phyloP scores from a whole-genome alignment of 331 rosid genomes.

The Spiraea crenata region DNA sequence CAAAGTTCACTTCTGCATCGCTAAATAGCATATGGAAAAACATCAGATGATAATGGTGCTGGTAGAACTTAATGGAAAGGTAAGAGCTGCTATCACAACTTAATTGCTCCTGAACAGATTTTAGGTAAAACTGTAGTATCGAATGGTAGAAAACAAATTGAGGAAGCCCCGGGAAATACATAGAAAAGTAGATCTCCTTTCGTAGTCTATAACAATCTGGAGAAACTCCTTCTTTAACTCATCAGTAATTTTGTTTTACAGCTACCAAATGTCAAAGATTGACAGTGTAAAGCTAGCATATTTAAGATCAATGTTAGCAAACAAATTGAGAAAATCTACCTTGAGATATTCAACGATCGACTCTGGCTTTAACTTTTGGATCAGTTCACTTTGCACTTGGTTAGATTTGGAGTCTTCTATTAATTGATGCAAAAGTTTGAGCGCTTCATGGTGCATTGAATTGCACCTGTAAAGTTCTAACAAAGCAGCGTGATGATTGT shows the following conservation, averaged over 20 bases:
- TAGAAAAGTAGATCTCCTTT: too few species aligned
- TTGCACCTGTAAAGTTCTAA: slow-evolving; percentile 90
- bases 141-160: too few species aligned
- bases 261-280: not conserved
- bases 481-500: slow-evolving; percentile 58
- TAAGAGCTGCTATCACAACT: too few species aligned
- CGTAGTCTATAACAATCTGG: not conserved
- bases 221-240: not conserved
- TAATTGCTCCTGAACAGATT: too few species aligned
- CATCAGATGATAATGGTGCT: too few species aligned
- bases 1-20: too few species aligned
- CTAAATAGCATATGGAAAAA: too few species aligned
- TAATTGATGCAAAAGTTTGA: slow-evolving; percentile 73
- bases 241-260: not conserved
- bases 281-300: not conserved
- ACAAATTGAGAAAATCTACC: slow-evolving; percentile 44
- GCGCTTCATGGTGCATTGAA: slow-evolving; percentile 91
- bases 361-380: slow-evolving; percentile 74
- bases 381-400: slow-evolving; percentile 47
- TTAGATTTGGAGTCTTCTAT: slow-evolving; percentile 71
- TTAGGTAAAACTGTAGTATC: too few species aligned
- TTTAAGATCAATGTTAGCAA: slow-evolving; percentile 13
- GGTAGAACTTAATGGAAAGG: too few species aligned
- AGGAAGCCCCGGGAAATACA: too few species aligned
- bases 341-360: slow-evolving; percentile 93